Percentiles rank a stretch among this genome's conserved stretches.
Conservation (phyloP, 164 flowering plant genomes). For the Buxus sempervirens region DNA sequence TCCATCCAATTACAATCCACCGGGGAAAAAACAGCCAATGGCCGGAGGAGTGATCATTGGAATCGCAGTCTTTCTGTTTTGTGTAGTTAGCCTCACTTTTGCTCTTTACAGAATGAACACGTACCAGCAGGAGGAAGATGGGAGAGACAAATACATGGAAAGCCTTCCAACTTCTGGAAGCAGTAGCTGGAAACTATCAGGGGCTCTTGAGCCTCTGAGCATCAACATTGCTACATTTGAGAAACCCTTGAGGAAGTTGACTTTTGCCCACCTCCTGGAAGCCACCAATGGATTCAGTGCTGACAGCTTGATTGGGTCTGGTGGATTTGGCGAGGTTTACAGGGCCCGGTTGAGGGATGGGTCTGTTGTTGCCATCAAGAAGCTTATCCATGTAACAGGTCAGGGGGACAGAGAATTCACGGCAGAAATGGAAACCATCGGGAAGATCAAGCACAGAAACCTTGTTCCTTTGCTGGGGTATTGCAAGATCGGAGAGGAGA, state of each 20-base stretch:
- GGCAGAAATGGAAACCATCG: constrained; percentile 91
- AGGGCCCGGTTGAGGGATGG: constrained; percentile 81
- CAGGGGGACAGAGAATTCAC: constrained; percentile 83
- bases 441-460: constrained; percentile 79
- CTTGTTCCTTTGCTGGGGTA: constrained; percentile 73
- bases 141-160: constrained; percentile 61
- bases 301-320: constrained; percentile 74
- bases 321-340: constrained; percentile 91
- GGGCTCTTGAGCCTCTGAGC: constrained; percentile 81
- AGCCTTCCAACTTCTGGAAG: constrained; percentile 79
- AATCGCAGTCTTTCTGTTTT: constrained; percentile 37
- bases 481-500: constrained; percentile 78
- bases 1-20: constrained; percentile 10
- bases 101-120: constrained; percentile 44
- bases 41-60: constrained; percentile 57
- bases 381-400: constrained; percentile 67
- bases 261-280: constrained; percentile 80
- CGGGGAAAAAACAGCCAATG: constrained; percentile 29
- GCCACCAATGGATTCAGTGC: constrained; percentile 89
- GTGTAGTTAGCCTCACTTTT: constrained; percentile 40
- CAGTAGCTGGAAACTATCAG: constrained; percentile 76
- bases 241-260: constrained; percentile 80
- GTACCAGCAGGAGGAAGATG: constrained; percentile 34
- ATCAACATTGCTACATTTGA: constrained; percentile 88
- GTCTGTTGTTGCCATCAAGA: constrained; percentile 78